Conservation (phyloP, 257 asterid genomes). For the Plantago elongata region DNA sequence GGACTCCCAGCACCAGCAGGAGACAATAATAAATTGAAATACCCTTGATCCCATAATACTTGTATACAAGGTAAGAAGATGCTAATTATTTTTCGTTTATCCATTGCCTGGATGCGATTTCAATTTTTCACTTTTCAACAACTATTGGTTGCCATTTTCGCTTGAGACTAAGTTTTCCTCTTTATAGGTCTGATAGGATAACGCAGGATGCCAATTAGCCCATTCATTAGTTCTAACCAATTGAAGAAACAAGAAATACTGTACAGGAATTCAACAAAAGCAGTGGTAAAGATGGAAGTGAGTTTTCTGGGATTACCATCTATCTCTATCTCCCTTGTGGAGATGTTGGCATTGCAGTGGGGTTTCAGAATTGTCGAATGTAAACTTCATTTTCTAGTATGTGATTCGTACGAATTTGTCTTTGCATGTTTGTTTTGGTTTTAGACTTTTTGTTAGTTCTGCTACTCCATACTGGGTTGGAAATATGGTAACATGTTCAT, state of each 20-base stretch:
- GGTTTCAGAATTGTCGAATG: not conserved
- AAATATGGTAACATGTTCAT: too few species aligned
- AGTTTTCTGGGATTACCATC: not conserved
- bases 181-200: constrained; percentile 2
- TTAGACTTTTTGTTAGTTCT: too few species aligned
- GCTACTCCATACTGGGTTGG: too few species aligned
- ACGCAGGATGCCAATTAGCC: constrained; percentile 8
- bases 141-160: too few species aligned
- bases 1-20: constrained; percentile 22
- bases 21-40: constrained; percentile 25
- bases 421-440: too few species aligned
- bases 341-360: not conserved
- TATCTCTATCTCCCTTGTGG: not conserved
- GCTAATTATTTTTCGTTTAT: too few species aligned
- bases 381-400: not conserved
- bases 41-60: constrained; percentile 12
- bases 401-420: not conserved
- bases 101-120: not conserved
- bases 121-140: too few species aligned
- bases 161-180: not conserved
- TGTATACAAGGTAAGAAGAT: constrained; percentile 11
- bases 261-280: not conserved
- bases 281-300: not conserved
- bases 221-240: not conserved
- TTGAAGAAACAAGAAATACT: not conserved